These are phyloP conservation scores for Lotmaria passim DNA, from an alignment of 208 protist genomes.

Conservation along the genomic window DNA sequence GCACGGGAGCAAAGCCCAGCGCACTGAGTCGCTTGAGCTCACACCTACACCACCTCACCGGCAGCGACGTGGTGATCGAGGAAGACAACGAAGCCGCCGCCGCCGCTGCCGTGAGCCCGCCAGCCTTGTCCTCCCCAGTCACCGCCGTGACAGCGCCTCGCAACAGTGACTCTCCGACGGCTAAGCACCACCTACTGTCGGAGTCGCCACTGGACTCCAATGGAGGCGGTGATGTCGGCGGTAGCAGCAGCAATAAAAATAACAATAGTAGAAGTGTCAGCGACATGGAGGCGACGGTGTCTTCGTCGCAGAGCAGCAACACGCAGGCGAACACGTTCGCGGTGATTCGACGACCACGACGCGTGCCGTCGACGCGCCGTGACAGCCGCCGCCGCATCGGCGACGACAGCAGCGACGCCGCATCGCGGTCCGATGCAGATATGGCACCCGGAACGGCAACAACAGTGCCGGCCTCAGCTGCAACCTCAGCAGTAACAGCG, in stretches of 20 bases:
- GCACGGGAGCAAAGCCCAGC: neutral
- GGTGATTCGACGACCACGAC: neutral
- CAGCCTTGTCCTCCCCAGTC: neutral
- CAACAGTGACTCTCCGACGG: neutral
- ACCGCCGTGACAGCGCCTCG: neutral
- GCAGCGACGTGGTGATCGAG: conserved; percentile 14
- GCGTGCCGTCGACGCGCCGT: neutral
- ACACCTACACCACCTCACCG: neutral
- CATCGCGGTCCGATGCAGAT: neutral
- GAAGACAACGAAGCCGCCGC: neutral
- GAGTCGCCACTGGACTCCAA: neutral
- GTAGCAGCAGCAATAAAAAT: too few relatives aligned
- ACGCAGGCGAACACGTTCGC: neutral
- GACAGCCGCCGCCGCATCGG: neutral
- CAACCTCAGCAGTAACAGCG: too few relatives aligned
- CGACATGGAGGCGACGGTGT: neutral
- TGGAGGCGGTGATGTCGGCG: too few relatives aligned
- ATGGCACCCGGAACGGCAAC: conserved; percentile 3
- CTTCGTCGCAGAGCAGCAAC: neutral
- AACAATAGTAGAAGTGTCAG: neutral
- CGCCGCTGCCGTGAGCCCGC: neutral
- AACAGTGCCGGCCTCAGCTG: neutral
- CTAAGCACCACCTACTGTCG: neutral
- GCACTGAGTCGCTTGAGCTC: neutral
- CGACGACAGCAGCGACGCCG: neutral